Base-by-base conservation (phyloP, 441 rosid genomes). In the Kokia cookei region DNA sequence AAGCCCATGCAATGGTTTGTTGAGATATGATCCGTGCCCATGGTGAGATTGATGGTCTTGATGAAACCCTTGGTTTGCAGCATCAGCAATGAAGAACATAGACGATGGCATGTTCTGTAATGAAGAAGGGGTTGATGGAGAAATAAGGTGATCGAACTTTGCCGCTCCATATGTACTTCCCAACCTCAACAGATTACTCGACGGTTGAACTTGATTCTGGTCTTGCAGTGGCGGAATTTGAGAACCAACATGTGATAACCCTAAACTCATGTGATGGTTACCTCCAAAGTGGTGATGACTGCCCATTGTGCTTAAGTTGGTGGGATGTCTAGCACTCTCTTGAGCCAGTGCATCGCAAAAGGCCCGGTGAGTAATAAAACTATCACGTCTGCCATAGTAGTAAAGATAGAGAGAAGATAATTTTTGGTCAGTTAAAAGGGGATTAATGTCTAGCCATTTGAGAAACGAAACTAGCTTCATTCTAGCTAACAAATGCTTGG, bases 321-420 rank as follows among this genome's bases (percentile, higher is more conserved):
- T 67, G 32, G 96, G 91, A 74, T 86, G 88, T 71, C 95, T 86
- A 13, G 86, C 90, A 61, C 83, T 87, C 69, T 93, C 98, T 64
- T 89, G 93, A 71, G 94, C 90, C 76, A 90, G 77, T 51, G 96
- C 96, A 70, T 90, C 94, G 27, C 97, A 90, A 73, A 92, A 92
- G 40, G 97, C 96, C 58, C 96, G 81, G 74, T 92, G 97, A 10
- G 96, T 92, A 51, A 90, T 88, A 83, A 90, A 92, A 73, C 97
- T 92, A 78, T 92, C 94, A 45, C 97, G 88, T 81, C 97, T 92
- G 88, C 83, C 79, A 12, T 55, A 80, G 3, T 12, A 13, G 15
- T 22, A 24, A 73, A 9, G 12, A 60, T 7, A 48, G 9, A 60
- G 24, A 14, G 60, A 51, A 15, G 2, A 29, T 2, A 50, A 55